Conservation (phyloP, 495 filamentous ascomycete species). For the Xylaria nigripes region DNA sequence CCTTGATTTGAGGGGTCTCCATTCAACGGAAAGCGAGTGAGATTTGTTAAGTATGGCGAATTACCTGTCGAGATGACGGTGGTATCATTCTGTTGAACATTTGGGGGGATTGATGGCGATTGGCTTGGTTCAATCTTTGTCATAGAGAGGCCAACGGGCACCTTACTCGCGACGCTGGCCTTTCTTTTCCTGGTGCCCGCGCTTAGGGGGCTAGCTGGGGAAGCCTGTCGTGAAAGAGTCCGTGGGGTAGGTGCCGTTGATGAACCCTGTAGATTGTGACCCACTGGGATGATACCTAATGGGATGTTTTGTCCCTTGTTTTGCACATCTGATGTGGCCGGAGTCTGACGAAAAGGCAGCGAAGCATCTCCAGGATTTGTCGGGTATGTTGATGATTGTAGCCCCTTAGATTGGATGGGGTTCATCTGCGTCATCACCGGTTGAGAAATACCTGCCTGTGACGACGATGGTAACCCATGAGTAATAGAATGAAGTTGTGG, state of each 20-base stretch:
- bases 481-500: constrained; percentile 18
- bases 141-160: constrained; percentile 71
- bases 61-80: constrained; percentile 28
- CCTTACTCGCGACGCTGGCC: constrained; percentile 53
- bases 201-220: constrained; percentile 51
- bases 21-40: constrained; percentile 35
- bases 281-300: constrained; percentile 12
- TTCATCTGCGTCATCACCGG: background rate
- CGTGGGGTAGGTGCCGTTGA: constrained; percentile 50
- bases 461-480: constrained; percentile 15
- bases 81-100: constrained; percentile 27
- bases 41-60: constrained; percentile 35
- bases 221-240: constrained; percentile 63
- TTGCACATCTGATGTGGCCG: constrained; percentile 15
- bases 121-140: constrained; percentile 59
- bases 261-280: constrained; percentile 29
- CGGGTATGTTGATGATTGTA: background rate
- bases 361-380: background rate
- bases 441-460: constrained; percentile 13
- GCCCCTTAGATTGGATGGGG: background rate
- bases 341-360: constrained; percentile 6
- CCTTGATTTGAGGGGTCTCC: constrained; percentile 24
- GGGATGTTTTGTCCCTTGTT: constrained; percentile 10
- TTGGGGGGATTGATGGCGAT: constrained; percentile 26
- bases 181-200: constrained; percentile 67